These are phyloP conservation scores for Microcos paniculata DNA, from an alignment of 345 rosid species.

Conservation along the genomic window DNA sequence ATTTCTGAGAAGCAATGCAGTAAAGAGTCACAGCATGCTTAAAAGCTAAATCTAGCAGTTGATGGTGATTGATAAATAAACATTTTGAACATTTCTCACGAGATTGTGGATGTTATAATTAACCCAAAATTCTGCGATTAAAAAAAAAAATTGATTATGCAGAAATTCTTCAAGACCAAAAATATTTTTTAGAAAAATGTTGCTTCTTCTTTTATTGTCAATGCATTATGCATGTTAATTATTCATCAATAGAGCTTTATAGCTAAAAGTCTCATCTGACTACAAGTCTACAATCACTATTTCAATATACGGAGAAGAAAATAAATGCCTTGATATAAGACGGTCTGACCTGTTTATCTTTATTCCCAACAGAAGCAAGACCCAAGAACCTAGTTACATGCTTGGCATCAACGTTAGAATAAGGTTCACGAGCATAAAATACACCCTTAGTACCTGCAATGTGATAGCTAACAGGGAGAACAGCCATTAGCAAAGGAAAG, in stretches of 20 bases:
- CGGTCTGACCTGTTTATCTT: conserved; percentile 71
- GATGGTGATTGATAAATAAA: not conserved
- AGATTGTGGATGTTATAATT: not conserved
- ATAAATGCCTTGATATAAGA: not conserved
- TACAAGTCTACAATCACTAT: not conserved
- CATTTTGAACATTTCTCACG: conserved; percentile 3
- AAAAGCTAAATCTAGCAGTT: conserved; percentile 2
- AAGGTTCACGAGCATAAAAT: conserved; percentile 88
- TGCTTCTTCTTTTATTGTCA: not conserved
- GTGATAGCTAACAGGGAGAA: conserved; percentile 63
- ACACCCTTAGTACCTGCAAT: conserved; percentile 82
- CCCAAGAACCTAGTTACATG: conserved; percentile 92
- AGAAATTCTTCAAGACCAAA: not conserved
- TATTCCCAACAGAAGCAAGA: conserved; percentile 90
- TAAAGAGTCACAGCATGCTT: conserved; percentile 15
- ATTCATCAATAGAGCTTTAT: not conserved
- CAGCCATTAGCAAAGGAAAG: conserved; percentile 16
- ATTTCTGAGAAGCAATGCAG: conserved; percentile 55
- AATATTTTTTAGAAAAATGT: not conserved
- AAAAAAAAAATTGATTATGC: not conserved
- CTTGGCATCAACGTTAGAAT: conserved; percentile 59
- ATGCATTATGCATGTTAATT: not conserved
- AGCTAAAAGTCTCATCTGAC: conserved; percentile 3
- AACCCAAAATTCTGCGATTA: not conserved
- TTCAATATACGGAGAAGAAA: not conserved